Evolutionary conservation across 2,329 filamentous ascomycete genomes (phyloP).

Genomic region (Lasiodiplodia citricola): DNA sequence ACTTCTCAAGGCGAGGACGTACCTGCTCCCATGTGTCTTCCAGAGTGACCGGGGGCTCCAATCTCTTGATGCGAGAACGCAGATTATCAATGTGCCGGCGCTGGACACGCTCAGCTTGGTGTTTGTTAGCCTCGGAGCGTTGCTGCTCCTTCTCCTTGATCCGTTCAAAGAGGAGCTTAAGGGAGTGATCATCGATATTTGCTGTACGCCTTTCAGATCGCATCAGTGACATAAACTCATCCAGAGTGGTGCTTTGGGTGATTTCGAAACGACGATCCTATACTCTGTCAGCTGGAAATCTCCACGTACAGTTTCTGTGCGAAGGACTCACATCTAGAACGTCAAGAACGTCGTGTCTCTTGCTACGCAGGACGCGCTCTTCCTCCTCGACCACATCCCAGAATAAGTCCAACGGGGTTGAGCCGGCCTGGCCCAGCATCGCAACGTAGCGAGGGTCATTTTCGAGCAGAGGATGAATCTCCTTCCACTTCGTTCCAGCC

Average conservation of each 20-base stretch:
- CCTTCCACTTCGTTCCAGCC: slow-evolving; percentile 87
- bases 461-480: slow-evolving; percentile 75
- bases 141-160: slow-evolving; percentile 85
- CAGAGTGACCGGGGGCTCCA: slow-evolving; percentile 80
- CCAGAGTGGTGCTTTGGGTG: slow-evolving; percentile 81
- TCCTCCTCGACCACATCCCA: slow-evolving; percentile 96
- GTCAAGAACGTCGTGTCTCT: slow-evolving; percentile 83
- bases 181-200: slow-evolving; percentile 79
- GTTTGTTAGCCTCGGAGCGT: slow-evolving; percentile 82
- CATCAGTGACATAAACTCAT: slow-evolving; percentile 85
- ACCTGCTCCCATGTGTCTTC: slow-evolving; percentile 90
- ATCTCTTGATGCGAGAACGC: slow-evolving; percentile 83
- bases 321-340: slow-evolving; percentile 75
- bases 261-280: slow-evolving; percentile 93
- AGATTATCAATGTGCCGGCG: slow-evolving; percentile 84
- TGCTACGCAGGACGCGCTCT: slow-evolving; percentile 80
- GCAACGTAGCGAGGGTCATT: slow-evolving; percentile 81
- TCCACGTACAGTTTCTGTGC: not conserved
- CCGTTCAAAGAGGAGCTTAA: slow-evolving; percentile 83
- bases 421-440: slow-evolving; percentile 84
- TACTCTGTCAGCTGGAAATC: slow-evolving; percentile 4
- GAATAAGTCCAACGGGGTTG: slow-evolving; percentile 87
- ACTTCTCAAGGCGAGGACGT: slow-evolving; percentile 76
- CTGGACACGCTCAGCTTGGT: slow-evolving; percentile 81
- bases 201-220: slow-evolving; percentile 86